Conservation (phyloP, 352 stramenopile species). For the Globisporangium echinulatum region DNA sequence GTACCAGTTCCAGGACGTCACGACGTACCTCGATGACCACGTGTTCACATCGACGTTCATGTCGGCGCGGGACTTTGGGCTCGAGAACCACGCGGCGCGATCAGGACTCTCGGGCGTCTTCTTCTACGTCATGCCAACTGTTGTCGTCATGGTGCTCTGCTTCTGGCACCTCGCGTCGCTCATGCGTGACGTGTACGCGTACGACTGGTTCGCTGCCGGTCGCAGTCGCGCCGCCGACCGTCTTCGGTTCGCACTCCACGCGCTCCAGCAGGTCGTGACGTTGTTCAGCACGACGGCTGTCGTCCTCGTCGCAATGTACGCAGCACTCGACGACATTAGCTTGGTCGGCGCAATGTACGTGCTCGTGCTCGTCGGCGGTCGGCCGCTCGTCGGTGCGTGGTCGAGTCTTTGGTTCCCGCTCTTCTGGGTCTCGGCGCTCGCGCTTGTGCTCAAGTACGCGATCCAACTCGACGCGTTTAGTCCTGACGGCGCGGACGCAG, state of each 20-base stretch:
- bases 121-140: constrained; percentile 70
- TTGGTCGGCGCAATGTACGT: constrained; percentile 65
- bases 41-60: constrained; percentile 75
- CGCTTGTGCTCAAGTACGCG: constrained; percentile 51
- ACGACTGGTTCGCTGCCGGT: constrained; percentile 58
- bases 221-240: constrained; percentile 44
- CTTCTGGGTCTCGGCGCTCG: constrained; percentile 66
- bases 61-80: constrained; percentile 60
- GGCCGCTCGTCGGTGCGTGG: constrained; percentile 51
- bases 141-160: constrained; percentile 60
- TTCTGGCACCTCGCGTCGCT: constrained; percentile 83
- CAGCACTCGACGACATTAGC: constrained; percentile 52
- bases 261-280: constrained; percentile 55
- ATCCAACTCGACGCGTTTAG: constrained; percentile 64
- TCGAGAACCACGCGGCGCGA: constrained; percentile 58
- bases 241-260: constrained; percentile 48
- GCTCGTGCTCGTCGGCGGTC: constrained; percentile 46
- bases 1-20: constrained; percentile 75
- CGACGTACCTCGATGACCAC: constrained; percentile 49
- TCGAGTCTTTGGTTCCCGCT: constrained; percentile 71
- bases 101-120: constrained; percentile 66
- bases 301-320: constrained; percentile 63
- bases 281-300: constrained; percentile 63
- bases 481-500: constrained; percentile 13
- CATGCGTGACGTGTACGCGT: constrained; percentile 51